A percentile compares a stretch with the other conserved stretches of the same genome.
phyloP scores from a whole-genome alignment of 192 early-diverging fungal genomes.

The Spizellomyces sp. region DNA sequence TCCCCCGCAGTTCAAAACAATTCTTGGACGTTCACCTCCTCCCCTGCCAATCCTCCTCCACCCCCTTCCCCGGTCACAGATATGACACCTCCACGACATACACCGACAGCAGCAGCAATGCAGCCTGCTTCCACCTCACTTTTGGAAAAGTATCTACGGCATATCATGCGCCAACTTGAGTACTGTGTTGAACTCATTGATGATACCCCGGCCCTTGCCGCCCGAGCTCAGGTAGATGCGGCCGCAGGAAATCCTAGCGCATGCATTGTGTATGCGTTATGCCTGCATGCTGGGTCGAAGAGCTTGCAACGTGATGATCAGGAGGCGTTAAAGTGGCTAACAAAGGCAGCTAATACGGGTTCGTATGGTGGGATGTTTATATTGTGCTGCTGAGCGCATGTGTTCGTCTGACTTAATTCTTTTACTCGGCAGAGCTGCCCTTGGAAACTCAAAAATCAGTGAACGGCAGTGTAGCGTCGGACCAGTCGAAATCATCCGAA shows the following conservation, averaged over 20 bases:
- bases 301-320: slow-evolving; percentile 3
- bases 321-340: slow-evolving; percentile 4
- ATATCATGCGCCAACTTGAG: neutral
- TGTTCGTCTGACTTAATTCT: too few species aligned
- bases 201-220: neutral
- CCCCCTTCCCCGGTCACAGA: too few species aligned
- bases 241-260: slow-evolving; percentile 6
- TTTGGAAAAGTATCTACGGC: neutral
- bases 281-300: neutral
- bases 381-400: too few species aligned
- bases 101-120: too few species aligned
- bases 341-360: slow-evolving; percentile 9
- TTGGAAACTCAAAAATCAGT: too few species aligned
- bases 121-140: neutral
- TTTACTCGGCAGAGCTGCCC: too few species aligned
- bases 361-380: neutral
- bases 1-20: too few species aligned
- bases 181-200: slow-evolving; percentile 10
- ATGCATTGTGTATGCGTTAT: slow-evolving; percentile 17
- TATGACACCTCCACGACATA: too few species aligned
- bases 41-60: too few species aligned
- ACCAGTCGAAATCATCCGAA: too few species aligned
- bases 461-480: too few species aligned
- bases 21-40: too few species aligned
- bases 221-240: neutral